Evolutionary conservation across 495 filamentous ascomycete species (phyloP).

Genomic region (Hyphodiscus hymeniophilus): DNA sequence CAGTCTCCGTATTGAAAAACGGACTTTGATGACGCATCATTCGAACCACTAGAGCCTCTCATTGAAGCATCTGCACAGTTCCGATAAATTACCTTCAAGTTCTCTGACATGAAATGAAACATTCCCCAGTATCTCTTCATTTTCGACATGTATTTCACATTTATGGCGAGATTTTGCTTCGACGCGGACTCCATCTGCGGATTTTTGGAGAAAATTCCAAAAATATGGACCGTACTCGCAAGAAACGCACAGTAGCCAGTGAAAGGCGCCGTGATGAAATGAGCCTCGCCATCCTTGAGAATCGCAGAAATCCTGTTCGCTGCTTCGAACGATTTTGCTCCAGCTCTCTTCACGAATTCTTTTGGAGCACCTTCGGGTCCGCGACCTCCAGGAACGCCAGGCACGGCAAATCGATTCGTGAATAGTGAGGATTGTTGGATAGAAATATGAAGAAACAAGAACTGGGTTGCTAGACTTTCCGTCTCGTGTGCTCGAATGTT

Average conservation of each 20-base stretch:
- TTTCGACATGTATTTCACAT: slow-evolving; percentile 81
- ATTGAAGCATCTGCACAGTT: slow-evolving; percentile 72
- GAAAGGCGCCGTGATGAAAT: slow-evolving; percentile 83
- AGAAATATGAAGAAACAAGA: slow-evolving; percentile 87
- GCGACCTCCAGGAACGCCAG: slow-evolving; percentile 55
- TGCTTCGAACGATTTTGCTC: slow-evolving; percentile 71
- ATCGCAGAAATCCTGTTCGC: slow-evolving; percentile 83
- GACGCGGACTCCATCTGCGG: slow-evolving; percentile 62
- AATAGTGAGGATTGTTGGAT: slow-evolving; percentile 86
- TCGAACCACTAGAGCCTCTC: slow-evolving; percentile 13
- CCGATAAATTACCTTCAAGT: slow-evolving; percentile 82
- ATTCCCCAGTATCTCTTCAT: slow-evolving; percentile 98
- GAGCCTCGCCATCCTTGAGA: slow-evolving; percentile 68
- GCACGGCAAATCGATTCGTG: slow-evolving; percentile 80
- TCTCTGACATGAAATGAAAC: slow-evolving; percentile 94
- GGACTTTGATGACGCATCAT: slow-evolving; percentile 43
- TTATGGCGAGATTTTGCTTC: slow-evolving; percentile 80
- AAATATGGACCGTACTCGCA: slow-evolving; percentile 86
- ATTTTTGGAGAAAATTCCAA: slow-evolving; percentile 83
- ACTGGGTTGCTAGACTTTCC: slow-evolving; percentile 81
- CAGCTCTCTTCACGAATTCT: slow-evolving; percentile 68
- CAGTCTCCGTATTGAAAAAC: slow-evolving; percentile 98
- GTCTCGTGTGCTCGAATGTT: slow-evolving; percentile 81
- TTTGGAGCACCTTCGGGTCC: slow-evolving; percentile 70
- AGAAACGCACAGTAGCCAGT: slow-evolving; percentile 91